Percentiles rank a stretch among this genome's conserved stretches.
These are phyloP conservation scores for Yarrowia osloensis DNA, from an alignment of 805 yeast species.

Conservation along the genomic window DNA sequence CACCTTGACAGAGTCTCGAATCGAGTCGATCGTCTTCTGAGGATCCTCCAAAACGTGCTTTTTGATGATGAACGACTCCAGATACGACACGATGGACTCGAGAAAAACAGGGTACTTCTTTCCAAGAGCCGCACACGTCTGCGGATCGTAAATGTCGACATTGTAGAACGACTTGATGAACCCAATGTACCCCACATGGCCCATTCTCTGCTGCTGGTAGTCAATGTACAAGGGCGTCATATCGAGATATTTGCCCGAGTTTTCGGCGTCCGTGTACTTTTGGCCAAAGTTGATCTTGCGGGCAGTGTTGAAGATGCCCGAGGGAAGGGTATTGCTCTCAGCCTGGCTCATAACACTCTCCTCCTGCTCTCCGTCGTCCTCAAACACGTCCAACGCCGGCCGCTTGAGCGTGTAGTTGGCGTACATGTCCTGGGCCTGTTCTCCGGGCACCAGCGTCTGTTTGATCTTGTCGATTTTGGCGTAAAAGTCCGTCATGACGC, in stretches of 20 bases:
- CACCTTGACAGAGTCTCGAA: constrained; percentile 32
- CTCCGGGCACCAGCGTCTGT: constrained; percentile 41
- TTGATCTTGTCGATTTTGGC: constrained; percentile 32
- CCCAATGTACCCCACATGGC: constrained; percentile 56
- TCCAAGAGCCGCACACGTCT: constrained; percentile 3
- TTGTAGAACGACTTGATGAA: constrained; percentile 48
- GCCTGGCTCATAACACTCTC: constrained; percentile 36
- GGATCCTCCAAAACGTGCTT: constrained; percentile 15
- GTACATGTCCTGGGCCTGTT: constrained; percentile 39
- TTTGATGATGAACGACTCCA: constrained; percentile 51
- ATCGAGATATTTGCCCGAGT: constrained; percentile 65
- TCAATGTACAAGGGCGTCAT: constrained; percentile 52
- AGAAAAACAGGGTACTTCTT: constrained; percentile 47
- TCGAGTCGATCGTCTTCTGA: constrained; percentile 29
- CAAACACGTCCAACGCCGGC: constrained; percentile 11
- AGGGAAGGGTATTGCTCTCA: constrained; percentile 40
- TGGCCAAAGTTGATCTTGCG: constrained; percentile 51
- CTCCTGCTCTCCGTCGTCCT: constrained; percentile 33
- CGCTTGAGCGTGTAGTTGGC: constrained; percentile 11
- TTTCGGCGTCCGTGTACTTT: constrained; percentile 61
- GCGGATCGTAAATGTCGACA: constrained; percentile 35
- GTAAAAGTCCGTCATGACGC: constrained; percentile 32
- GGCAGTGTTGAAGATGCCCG: constrained; percentile 54
- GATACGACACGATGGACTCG: constrained; percentile 50
- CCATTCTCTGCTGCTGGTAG: constrained; percentile 51